Conservation (phyloP, 306 rosid species). For the Pueraria montana region DNA sequence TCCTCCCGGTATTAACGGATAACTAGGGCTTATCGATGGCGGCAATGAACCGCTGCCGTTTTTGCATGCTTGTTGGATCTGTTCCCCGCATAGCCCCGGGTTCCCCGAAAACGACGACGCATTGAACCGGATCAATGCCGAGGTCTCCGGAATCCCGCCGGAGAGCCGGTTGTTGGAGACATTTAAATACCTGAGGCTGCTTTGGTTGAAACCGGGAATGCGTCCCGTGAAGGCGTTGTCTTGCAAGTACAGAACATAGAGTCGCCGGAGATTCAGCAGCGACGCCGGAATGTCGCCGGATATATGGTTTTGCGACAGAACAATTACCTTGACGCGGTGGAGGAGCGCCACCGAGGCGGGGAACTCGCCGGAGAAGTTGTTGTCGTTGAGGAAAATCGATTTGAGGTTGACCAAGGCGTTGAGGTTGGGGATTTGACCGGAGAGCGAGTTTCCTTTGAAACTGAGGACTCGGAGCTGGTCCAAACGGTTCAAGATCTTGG, state of each 20-base stretch:
- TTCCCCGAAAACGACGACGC: conserved; percentile 77
- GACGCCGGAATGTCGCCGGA: conserved; percentile 75
- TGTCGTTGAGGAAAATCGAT: conserved; percentile 73
- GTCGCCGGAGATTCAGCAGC: conserved; percentile 70
- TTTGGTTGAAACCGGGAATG: conserved; percentile 82
- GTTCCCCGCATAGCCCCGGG: conserved; percentile 69
- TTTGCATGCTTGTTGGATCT: conserved; percentile 56
- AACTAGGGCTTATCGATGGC: conserved; percentile 63
- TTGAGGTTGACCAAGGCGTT: conserved; percentile 77
- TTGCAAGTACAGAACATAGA: conserved; percentile 70
- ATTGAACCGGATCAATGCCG: conserved; percentile 70
- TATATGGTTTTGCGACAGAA: conserved; percentile 66
- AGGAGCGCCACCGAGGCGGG: conserved; percentile 73
- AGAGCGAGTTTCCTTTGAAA: conserved; percentile 81
- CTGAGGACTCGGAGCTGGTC: conserved; percentile 96
- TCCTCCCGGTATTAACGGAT: conserved; percentile 11
- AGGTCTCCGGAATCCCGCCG: conserved; percentile 78
- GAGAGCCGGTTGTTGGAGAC: conserved; percentile 82
- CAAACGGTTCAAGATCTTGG: conserved; percentile 64
- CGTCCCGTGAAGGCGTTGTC: conserved; percentile 72
- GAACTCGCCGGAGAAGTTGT: conserved; percentile 82
- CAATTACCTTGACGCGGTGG: conserved; percentile 82
- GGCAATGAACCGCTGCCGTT: neutral
- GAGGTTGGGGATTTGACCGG: conserved; percentile 81
- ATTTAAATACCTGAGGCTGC: conserved; percentile 79